Evolutionary conservation across 495 filamentous ascomycete species (phyloP).

Genomic region (Xylaria acuta): DNA sequence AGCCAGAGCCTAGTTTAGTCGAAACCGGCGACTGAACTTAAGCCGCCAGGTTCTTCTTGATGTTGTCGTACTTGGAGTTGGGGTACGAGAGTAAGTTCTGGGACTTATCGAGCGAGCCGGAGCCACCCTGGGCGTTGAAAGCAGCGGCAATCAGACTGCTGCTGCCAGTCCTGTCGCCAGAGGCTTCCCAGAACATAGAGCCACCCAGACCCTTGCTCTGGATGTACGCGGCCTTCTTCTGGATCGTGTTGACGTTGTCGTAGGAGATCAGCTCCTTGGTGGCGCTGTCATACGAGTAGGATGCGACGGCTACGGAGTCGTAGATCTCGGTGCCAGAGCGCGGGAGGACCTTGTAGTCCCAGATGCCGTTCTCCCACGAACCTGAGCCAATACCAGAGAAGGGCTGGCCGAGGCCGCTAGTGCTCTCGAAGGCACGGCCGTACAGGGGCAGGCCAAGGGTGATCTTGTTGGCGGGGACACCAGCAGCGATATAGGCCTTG

Average conservation of each 20-base stretch:
- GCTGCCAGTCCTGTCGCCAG: constrained; percentile 67
- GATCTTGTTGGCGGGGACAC: constrained; percentile 70
- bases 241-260: constrained; percentile 69
- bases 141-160: constrained; percentile 69
- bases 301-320: constrained; percentile 60
- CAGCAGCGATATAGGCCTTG: constrained; percentile 67
- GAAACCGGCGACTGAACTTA: constrained; percentile 16
- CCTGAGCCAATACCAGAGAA: constrained; percentile 70
- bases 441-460: constrained; percentile 88
- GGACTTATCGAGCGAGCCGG: constrained; percentile 37
- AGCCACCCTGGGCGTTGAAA: constrained; percentile 40
- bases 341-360: constrained; percentile 78
- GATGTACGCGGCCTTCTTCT: constrained; percentile 71
- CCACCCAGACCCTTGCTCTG: constrained; percentile 69
- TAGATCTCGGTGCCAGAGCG: constrained; percentile 51
- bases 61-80: constrained; percentile 51
- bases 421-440: constrained; percentile 76
- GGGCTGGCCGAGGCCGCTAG: constrained; percentile 68
- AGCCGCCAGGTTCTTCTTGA: constrained; percentile 39
- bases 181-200: constrained; percentile 92
- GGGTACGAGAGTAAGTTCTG: constrained; percentile 51
- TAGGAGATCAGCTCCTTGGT: constrained; percentile 71
- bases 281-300: constrained; percentile 70
- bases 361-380: constrained; percentile 79
- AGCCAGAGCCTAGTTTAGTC: background rate